Base-by-base conservation (phyloP, 352 stramenopile genomes). In the Phytophthora idaei region DNA sequence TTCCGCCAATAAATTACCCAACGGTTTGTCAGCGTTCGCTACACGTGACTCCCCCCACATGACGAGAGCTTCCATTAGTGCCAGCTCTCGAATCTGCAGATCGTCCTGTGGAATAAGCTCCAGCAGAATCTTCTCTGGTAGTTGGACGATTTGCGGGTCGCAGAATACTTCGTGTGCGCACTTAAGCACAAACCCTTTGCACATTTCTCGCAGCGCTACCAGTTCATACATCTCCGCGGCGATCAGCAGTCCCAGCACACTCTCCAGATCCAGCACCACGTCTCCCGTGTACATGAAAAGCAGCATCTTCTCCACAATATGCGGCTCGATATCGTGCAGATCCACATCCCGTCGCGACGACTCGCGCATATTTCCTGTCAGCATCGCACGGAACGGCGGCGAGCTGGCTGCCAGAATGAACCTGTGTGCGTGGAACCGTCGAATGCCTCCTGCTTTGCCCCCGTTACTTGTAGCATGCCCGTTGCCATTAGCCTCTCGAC, bases 381-480 rank as follows among this genome's bases (percentile, higher is more conserved):
- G 67, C 88, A 95, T 95, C 0, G 78, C 86, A n/a, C 84, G 80
- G 51, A 95, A 92, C 1, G 86, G 84, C 48, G 87, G 86, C 10
- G 88, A 95, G 57, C 85, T 94, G 3, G 85, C 83, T n/a, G 85
- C 85, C 2, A 95, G 70, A 73, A 95, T 89, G 71, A 95, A 95
- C 2, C 85, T 71, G 49, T 95, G 88, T 2, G 86, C 85, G 45
- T 93, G 73, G 46, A 94, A 94, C 17, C 50, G 53, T 25, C 57
- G 32, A 48, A 64, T 41, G 5, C 44, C 29, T 48, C 52, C 49
- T 15, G n/a, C n/a, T 29, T 25, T 62, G 39, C 44, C 56, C 25
- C 53, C 55, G 51, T 54, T 54, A 10, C 21, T 57, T 10, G 17
- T 14, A 36, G 45, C 28, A 52, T 59, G 54, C 7, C n/a, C 32